Percentiles rank a stretch among this genome's conserved stretches.
These are phyloP conservation scores for Solanum piurae DNA, from an alignment of 257 asterid genomes.

Conservation along the genomic window DNA sequence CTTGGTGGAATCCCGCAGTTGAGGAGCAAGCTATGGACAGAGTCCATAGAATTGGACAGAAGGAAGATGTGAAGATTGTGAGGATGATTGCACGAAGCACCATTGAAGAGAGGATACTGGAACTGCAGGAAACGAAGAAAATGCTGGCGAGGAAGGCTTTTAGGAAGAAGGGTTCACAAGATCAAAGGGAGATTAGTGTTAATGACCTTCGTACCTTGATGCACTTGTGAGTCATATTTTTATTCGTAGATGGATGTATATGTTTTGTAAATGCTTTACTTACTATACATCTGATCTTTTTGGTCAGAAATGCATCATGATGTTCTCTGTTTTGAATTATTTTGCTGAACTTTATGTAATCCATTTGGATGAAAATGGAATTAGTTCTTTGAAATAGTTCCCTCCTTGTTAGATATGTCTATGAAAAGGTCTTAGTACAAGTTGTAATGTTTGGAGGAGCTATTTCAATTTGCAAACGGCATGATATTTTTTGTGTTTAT, in stretches of 20 bases:
- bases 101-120: slow-evolving; percentile 66
- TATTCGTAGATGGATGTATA: not conserved
- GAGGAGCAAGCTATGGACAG: slow-evolving; percentile 98
- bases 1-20: slow-evolving; percentile 98
- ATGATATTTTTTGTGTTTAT: not conserved
- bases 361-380: not conserved
- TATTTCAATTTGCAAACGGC: not conserved
- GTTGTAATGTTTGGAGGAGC: not conserved
- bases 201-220: slow-evolving; percentile 64
- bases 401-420: not conserved
- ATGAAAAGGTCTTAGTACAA: not conserved
- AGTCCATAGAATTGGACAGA: slow-evolving; percentile 88
- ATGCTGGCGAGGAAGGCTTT: slow-evolving; percentile 61
- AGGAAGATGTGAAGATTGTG: slow-evolving; percentile 56
- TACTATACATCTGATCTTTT: not conserved
- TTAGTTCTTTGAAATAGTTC: not conserved
- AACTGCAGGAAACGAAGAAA: slow-evolving; percentile 66
- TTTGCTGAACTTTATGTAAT: not conserved
- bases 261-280: not conserved
- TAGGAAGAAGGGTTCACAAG: slow-evolving; percentile 31
- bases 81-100: slow-evolving; percentile 68
- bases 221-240: slow-evolving; percentile 29
- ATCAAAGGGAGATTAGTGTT: slow-evolving; percentile 41
- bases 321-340: not conserved
- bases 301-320: not conserved